Conservation (phyloP, 2,329 filamentous ascomycete species). For the Neonectria sp. region DNA sequence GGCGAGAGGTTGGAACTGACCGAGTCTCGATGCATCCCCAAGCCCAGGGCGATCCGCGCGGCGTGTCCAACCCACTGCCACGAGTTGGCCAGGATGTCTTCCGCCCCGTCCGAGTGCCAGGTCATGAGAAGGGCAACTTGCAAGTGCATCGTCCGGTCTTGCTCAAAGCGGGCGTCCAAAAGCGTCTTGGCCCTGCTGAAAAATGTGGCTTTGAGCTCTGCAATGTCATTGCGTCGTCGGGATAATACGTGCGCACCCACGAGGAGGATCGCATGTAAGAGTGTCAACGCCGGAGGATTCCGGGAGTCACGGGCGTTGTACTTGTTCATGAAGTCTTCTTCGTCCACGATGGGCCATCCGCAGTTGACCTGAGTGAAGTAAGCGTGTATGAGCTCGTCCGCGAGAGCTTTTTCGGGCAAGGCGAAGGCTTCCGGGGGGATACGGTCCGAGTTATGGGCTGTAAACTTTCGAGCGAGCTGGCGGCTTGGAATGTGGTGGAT, state of each 20-base stretch:
- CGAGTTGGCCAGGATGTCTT: constrained; percentile 66
- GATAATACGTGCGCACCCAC: constrained; percentile 64
- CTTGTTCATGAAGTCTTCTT: constrained; percentile 63
- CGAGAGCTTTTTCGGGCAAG: constrained; percentile 60
- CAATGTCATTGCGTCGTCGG: constrained; percentile 55
- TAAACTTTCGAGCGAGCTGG: constrained; percentile 51
- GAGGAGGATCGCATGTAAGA: constrained; percentile 64
- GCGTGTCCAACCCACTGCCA: constrained; percentile 66
- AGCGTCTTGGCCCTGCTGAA: constrained; percentile 67
- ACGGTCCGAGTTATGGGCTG: constrained; percentile 43
- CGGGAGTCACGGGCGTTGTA: constrained; percentile 59
- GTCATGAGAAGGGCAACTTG: constrained; percentile 67
- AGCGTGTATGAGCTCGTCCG: constrained; percentile 62
- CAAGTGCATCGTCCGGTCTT: constrained; percentile 65
- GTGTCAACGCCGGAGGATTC: constrained; percentile 61
- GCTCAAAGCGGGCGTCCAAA: constrained; percentile 65
- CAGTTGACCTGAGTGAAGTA: constrained; percentile 65
- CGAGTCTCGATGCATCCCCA: constrained; percentile 62
- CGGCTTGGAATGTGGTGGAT: constrained; percentile 49
- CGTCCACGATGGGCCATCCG: constrained; percentile 64
- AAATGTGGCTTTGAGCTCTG: constrained; percentile 58
- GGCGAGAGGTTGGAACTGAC: constrained; percentile 41
- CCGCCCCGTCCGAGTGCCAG: constrained; percentile 67
- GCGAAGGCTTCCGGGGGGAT: constrained; percentile 61
- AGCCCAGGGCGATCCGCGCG: constrained; percentile 63